These are phyloP conservation scores for Amanita rimosa DNA, from an alignment of 768 basidiomycete genomes.

Conservation along the genomic window DNA sequence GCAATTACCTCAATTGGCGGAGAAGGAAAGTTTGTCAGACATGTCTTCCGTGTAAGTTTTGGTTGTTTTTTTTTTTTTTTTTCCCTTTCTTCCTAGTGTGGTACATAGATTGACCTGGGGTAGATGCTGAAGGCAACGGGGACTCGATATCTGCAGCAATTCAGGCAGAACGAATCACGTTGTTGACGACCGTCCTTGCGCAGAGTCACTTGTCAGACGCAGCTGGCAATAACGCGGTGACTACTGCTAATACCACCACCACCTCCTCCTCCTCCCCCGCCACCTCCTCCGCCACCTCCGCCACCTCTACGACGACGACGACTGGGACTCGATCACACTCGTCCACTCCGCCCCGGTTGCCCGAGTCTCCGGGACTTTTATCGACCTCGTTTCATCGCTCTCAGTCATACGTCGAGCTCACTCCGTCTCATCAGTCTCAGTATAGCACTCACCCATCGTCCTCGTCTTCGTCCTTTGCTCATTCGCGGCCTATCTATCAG, in stretches of 20 bases:
- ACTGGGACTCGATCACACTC: conserved; percentile 20
- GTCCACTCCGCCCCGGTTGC: conserved; percentile 31
- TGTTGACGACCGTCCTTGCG: conserved; percentile 64
- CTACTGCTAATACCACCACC: no score
- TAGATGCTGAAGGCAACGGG: conserved; percentile 80
- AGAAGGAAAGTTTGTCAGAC: conserved; percentile 85
- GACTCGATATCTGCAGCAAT: conserved; percentile 81
- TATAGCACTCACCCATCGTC: conserved; percentile 21
- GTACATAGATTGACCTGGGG: no score
- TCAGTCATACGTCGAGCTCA: conserved; percentile 38
- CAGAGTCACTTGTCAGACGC: conserved; percentile 32
- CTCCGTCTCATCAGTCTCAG: conserved; percentile 26
- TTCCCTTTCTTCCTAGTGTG: no score
- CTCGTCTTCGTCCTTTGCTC: conserved; percentile 11
- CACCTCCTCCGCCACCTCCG: no score
- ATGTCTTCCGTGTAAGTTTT: conserved; percentile 61
- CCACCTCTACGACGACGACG: no score
- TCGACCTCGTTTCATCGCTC: conserved; percentile 34
- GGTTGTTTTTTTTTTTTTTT: no score
- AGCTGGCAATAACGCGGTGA: conserved; percentile 5
- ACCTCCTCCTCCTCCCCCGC: no score
- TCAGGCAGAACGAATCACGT: conserved; percentile 74
- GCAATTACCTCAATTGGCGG: conserved; percentile 84
- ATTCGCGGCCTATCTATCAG: conserved; percentile 56
- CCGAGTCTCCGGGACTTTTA: conserved; percentile 19